Percentiles rank a stretch among this genome's conserved stretches.
Evolutionary conservation across 1,284 basidiomycete species (phyloP).

Genomic region (Moesziomyces antarcticus): DNA sequence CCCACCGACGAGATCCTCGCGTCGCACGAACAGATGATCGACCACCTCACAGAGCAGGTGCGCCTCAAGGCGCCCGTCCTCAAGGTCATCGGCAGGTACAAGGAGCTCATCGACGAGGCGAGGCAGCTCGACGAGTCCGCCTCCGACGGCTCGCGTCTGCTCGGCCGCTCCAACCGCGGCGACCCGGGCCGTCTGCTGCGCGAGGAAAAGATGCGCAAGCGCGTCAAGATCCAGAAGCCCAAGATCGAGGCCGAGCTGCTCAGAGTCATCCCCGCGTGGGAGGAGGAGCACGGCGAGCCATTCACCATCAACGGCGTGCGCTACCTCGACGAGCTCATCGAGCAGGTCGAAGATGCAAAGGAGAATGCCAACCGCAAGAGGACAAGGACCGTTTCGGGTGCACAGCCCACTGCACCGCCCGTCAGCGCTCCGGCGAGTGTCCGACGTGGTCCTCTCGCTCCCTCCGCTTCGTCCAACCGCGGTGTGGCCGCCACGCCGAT

Average conservation of each 20-base stretch:
- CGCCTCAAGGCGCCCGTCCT: slow-evolving; percentile 81
- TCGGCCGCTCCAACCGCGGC: slow-evolving; percentile 74
- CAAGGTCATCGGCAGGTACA: slow-evolving; percentile 84
- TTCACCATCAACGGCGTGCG: slow-evolving; percentile 89
- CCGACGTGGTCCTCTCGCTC: slow-evolving; percentile 27
- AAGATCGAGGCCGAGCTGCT: slow-evolving; percentile 88
- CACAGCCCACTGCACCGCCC: slow-evolving; percentile 21
- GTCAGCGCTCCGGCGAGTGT: slow-evolving; percentile 34
- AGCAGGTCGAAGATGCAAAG: slow-evolving; percentile 53
- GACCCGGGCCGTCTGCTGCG: slow-evolving; percentile 74
- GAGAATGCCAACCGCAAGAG: slow-evolving; percentile 48
- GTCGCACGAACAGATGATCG: slow-evolving; percentile 88
- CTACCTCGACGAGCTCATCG: slow-evolving; percentile 78
- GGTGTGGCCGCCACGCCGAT: slow-evolving; percentile 33
- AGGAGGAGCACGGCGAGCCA: slow-evolving; percentile 78
- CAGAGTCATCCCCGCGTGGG: slow-evolving; percentile 84
- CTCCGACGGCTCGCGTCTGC: slow-evolving; percentile 69
- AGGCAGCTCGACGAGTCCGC: slow-evolving; percentile 81
- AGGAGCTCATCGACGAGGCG: slow-evolving; percentile 89
- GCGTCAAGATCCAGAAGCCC: slow-evolving; percentile 93
- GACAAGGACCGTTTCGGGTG: slow-evolving; percentile 24
- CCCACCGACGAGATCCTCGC: slow-evolving; percentile 73
- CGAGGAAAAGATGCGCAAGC: slow-evolving; percentile 97
- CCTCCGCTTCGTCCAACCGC: slow-evolving; percentile 27
- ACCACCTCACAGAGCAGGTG: slow-evolving; percentile 81